A percentile compares a stretch with the other conserved stretches of the same genome.
phyloP scores from a whole-genome alignment of 169 alveolate genomes.

The Ophryocystis elektroscirrha region DNA sequence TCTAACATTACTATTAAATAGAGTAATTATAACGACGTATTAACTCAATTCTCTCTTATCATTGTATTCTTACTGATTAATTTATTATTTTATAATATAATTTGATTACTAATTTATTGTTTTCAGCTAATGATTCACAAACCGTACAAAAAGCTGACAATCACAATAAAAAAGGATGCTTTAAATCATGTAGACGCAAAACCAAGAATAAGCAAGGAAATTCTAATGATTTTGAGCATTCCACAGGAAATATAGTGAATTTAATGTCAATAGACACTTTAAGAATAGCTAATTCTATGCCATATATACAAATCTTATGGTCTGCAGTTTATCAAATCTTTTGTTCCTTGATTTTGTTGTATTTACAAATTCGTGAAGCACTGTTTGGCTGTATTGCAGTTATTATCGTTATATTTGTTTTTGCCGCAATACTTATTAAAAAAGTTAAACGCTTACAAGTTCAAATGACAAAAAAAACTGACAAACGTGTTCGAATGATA shows the following conservation, averaged over 20 bases:
- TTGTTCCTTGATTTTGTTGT: neutral
- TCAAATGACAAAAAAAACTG: neutral
- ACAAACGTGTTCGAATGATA: conserved; percentile 1
- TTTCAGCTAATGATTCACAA: neutral
- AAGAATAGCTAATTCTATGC: conserved; percentile 7
- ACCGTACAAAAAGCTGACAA: neutral
- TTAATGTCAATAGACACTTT: conserved; percentile 7
- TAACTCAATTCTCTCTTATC: too few species aligned
- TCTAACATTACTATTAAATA: too few species aligned
- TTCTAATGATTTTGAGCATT: too few species aligned
- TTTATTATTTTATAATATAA: neutral
- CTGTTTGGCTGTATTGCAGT: neutral
- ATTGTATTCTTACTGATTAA: too few species aligned
- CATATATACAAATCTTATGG: conserved; percentile 9
- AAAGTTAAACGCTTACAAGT: neutral
- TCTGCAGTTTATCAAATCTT: conserved; percentile 7
- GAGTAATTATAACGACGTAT: too few species aligned
- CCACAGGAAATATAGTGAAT: conserved; percentile 7
- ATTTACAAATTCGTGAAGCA: neutral
- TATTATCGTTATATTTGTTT: neutral
- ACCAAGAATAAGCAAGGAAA: too few species aligned
- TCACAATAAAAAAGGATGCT: neutral
- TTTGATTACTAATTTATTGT: neutral
- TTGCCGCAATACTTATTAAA: neutral
- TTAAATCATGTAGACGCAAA: too few species aligned